phyloP scores from a whole-genome alignment of 1,139 yeast species.

The Zygosaccharomyces pseudobailii region DNA sequence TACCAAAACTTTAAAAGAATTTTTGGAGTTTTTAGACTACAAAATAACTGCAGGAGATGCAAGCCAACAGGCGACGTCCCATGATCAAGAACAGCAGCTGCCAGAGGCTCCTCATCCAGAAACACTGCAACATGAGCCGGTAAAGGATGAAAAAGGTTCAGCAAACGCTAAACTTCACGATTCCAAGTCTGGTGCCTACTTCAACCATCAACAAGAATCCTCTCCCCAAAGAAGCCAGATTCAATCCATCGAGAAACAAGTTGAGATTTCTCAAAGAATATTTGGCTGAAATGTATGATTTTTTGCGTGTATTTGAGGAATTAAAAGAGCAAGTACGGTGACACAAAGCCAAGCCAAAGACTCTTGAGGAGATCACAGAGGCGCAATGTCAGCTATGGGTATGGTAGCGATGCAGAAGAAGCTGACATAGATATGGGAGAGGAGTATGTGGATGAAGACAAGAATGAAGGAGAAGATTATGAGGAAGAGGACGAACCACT shows the following conservation, averaged over 20 bases:
- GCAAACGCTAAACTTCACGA: constrained; percentile 9
- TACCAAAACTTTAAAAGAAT: constrained; percentile 24
- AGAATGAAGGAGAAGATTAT: constrained; percentile 8
- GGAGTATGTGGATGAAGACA: constrained; percentile 10
- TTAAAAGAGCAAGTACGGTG: constrained; percentile 27
- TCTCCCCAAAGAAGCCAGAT: constrained; percentile 31
- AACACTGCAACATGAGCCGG: constrained; percentile 6
- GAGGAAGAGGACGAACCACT: constrained; percentile 18
- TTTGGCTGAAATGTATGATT: constrained; percentile 20
- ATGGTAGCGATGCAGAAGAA: constrained; percentile 15
- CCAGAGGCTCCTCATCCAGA: constrained; percentile 9
- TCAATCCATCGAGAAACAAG: constrained; percentile 28
- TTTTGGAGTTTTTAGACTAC: constrained; percentile 26
- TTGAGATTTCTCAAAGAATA: constrained; percentile 23
- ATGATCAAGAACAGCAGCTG: background rate
- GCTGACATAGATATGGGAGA: constrained; percentile 22
- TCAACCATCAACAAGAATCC: constrained; percentile 26
- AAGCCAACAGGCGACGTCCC: background rate
- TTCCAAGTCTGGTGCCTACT: constrained; percentile 2
- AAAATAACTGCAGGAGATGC: constrained; percentile 18
- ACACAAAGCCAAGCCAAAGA: constrained; percentile 30
- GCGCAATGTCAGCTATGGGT: constrained; percentile 21
- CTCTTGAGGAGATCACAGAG: constrained; percentile 31
- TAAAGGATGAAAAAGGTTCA: constrained; percentile 1
- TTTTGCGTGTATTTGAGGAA: constrained; percentile 26